Conservation (phyloP, 1,284 basidiomycete species). For the Pisolithus thermaeus region DNA sequence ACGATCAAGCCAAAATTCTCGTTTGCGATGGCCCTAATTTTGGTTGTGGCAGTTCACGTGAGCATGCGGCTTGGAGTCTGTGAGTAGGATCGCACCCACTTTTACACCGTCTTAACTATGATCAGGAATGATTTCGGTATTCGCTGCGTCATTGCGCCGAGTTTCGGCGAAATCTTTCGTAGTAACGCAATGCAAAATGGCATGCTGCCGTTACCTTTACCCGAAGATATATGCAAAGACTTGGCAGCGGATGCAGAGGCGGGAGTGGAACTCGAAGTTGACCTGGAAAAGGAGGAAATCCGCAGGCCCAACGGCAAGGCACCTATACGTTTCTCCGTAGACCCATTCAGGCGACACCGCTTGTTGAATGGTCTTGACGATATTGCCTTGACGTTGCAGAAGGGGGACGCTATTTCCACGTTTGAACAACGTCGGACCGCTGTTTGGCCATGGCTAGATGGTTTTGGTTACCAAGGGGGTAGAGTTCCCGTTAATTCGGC, state of each 20-base stretch:
- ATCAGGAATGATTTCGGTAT: conserved; percentile 90
- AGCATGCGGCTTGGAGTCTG: conserved; percentile 96
- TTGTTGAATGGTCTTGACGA: conserved; percentile 92
- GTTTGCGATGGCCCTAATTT: conserved; percentile 92
- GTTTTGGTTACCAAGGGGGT: conserved; percentile 80
- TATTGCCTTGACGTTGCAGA: conserved; percentile 86
- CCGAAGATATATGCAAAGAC: conserved; percentile 70
- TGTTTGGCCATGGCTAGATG: conserved; percentile 91
- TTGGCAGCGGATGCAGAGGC: conserved; percentile 80
- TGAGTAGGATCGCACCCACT: conserved; percentile 36
- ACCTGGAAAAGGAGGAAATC: conserved; percentile 85
- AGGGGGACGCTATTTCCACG: conserved; percentile 56
- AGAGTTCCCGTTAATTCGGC: conserved; percentile 56
- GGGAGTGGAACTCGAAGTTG: conserved; percentile 81
- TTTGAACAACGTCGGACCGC: conserved; percentile 77
- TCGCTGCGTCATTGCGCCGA: conserved; percentile 86
- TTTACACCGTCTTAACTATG: conserved; percentile 5
- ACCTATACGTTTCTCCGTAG: conserved; percentile 71
- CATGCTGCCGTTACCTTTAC: conserved; percentile 81
- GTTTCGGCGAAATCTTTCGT: conserved; percentile 92
- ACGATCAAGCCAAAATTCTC: conserved; percentile 75
- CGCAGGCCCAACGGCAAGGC: conserved; percentile 71
- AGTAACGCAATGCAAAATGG: conserved; percentile 96
- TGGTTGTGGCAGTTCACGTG: conserved; percentile 90
- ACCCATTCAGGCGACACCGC: conserved; percentile 88